Evolutionary conservation across 1,284 basidiomycete genomes (phyloP), one percentile per base, ranked within the genome.

Genomic region (Leccinum solheimii): DNA sequence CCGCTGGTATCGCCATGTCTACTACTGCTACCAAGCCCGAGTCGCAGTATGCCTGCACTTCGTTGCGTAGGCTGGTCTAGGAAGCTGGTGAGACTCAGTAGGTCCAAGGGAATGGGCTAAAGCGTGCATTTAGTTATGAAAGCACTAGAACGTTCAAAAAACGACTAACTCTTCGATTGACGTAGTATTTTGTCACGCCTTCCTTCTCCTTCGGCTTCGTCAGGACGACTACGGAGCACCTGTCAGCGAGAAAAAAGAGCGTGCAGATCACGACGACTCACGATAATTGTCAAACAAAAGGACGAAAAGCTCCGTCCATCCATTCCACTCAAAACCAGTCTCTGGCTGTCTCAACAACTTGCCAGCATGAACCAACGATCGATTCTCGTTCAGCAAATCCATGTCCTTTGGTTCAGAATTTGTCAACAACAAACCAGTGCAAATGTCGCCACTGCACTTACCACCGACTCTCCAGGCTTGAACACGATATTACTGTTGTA

Each of bases 201-300:
- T 92, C 87, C 67, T 83, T 86, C 67, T 92, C 88, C 70, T 87
- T 89, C 2, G 86, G 78, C 74, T 95, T 96, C 13, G 92, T 94
- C 80, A 95, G 86, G 49, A 97, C 92, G 70, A 96, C 94, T 95
- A 72, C 8, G 60, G 36, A 49, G 1, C 50, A 57, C 10, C 38
- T 66, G 36, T 69, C 14, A 72, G 45, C 30, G 16, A 27, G 6
- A 32, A 36, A 36, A 27, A 30, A 32, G 58, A 50, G 5, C 54
- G 40, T n/a, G 23, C 14, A 34, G 9, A 45, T 40, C 48, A 40
- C 32, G 43, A 2, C 36, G 23, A 79, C 91, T 75, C 68, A 95
- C 94, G 76, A 70, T 97, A 98, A 73, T 97, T 94, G 73, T 97
- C 96, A 72, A 98, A 97, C 5, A 98, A 79, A 61, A 97, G 81